Evolutionary conservation across 495 filamentous ascomycete species (phyloP).

Genomic region (Penicillium macrosclerotiorum): DNA sequence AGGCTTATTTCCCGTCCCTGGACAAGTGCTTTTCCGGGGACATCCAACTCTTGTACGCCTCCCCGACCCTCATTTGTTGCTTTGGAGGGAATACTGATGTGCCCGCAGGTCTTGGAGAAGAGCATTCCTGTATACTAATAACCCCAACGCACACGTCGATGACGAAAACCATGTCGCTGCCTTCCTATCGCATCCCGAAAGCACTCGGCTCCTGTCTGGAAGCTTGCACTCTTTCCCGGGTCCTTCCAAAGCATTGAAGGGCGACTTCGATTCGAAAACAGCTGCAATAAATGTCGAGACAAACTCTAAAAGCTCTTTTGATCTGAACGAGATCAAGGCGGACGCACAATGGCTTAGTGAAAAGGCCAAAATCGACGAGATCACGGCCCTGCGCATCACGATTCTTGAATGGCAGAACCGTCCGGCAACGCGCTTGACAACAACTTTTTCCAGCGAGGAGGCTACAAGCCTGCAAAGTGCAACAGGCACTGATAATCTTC

Average conservation of each 20-base stretch:
- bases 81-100: slow-evolving; percentile 14
- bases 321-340: slow-evolving; percentile 78
- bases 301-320: slow-evolving; percentile 61
- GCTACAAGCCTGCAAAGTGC: slow-evolving; percentile 64
- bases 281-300: slow-evolving; percentile 86
- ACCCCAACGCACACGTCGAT: slow-evolving; percentile 46
- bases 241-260: slow-evolving; percentile 58
- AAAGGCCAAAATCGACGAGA: slow-evolving; percentile 71
- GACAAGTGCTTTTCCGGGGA: slow-evolving; percentile 62
- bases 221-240: slow-evolving; percentile 62
- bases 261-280: slow-evolving; percentile 80
- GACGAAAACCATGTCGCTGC: slow-evolving; percentile 49
- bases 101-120: slow-evolving; percentile 71
- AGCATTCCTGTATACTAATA: slow-evolving; percentile 63
- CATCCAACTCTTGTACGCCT: slow-evolving; percentile 55
- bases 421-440: slow-evolving; percentile 60
- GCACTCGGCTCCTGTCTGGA: slow-evolving; percentile 61
- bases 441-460: slow-evolving; percentile 67
- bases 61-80: neutral
- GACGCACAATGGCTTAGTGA: slow-evolving; percentile 85
- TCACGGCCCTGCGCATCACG: slow-evolving; percentile 75
- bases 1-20: slow-evolving; percentile 61
- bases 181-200: slow-evolving; percentile 67
- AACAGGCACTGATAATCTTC: slow-evolving; percentile 55
- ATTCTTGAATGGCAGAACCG: slow-evolving; percentile 82